Conservation (phyloP, 1,139 yeast species). For the Hansenula anomala region DNA sequence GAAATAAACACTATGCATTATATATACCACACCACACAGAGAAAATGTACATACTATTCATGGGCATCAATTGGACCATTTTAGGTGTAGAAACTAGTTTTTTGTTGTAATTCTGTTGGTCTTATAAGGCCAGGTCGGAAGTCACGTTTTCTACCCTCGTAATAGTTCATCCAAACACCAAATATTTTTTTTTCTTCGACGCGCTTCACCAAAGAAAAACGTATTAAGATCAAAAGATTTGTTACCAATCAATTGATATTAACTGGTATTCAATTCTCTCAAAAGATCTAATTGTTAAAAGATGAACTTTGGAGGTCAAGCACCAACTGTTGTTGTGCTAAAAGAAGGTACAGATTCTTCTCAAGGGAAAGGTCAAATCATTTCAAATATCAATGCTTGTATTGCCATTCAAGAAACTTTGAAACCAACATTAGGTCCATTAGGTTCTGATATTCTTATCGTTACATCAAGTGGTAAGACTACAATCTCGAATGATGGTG, state of each 20-base stretch:
- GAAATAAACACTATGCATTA: background rate
- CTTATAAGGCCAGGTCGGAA: too few relatives aligned
- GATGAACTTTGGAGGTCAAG: constrained; percentile 88
- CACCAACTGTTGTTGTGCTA: constrained; percentile 95
- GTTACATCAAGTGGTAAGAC: constrained; percentile 82
- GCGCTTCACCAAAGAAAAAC: constrained; percentile 1
- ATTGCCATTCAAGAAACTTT: constrained; percentile 94
- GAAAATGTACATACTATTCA: too few relatives aligned
- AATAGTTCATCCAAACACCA: background rate
- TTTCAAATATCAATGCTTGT: constrained; percentile 94
- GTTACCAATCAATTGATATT: too few relatives aligned
- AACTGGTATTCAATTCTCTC: too few relatives aligned
- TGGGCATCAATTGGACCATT: too few relatives aligned
- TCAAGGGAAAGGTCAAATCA: constrained; percentile 94
- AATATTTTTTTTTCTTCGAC: constrained; percentile 2
- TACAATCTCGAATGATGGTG: constrained; percentile 97
- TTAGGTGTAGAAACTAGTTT: too few relatives aligned
- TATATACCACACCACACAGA: too few relatives aligned
- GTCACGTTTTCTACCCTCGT: too few relatives aligned
- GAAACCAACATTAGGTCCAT: constrained; percentile 93
- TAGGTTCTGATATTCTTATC: constrained; percentile 91
- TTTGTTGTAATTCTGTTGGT: too few relatives aligned
- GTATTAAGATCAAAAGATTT: too few relatives aligned
- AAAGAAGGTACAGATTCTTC: constrained; percentile 97
- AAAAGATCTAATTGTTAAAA: constrained; percentile 2